Evolutionary conservation across 2,329 filamentous ascomycete genomes (phyloP).

Genomic region (Cladophialophora yegresii): DNA sequence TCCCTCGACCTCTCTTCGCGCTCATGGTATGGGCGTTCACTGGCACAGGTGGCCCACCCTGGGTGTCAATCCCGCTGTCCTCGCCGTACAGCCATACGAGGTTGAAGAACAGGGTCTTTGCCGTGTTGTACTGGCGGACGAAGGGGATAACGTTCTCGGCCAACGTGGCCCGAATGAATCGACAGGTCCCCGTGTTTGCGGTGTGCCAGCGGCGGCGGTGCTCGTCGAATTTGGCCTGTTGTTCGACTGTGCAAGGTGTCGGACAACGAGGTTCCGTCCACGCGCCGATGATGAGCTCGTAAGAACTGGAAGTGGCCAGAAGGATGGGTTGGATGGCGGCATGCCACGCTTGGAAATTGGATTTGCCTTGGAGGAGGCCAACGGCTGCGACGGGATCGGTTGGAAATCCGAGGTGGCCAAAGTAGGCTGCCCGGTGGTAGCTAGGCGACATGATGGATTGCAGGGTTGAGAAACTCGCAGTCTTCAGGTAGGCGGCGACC

Average conservation of each 20-base stretch:
- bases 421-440: conserved; percentile 8
- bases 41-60: conserved; percentile 23
- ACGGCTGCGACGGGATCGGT: conserved; percentile 11
- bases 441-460: not conserved
- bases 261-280: conserved; percentile 22
- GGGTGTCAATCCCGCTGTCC: conserved; percentile 26
- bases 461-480: not conserved
- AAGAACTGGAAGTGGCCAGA: conserved; percentile 19
- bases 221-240: conserved; percentile 13
- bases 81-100: conserved; percentile 32
- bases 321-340: conserved; percentile 26
- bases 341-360: conserved; percentile 29
- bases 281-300: conserved; percentile 24
- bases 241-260: not conserved
- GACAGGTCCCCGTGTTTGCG: conserved; percentile 23
- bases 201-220: conserved; percentile 25
- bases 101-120: conserved; percentile 28
- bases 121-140: conserved; percentile 26
- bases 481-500: not conserved
- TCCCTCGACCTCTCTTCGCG: conserved; percentile 15
- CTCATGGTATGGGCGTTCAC: conserved; percentile 4
- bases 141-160: conserved; percentile 26
- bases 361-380: conserved; percentile 23
- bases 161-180: conserved; percentile 29
- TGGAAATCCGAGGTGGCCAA: conserved; percentile 16